Evolutionary conservation across 345 rosid genomes (phyloP).

Genomic region (Acer saccharum): DNA sequence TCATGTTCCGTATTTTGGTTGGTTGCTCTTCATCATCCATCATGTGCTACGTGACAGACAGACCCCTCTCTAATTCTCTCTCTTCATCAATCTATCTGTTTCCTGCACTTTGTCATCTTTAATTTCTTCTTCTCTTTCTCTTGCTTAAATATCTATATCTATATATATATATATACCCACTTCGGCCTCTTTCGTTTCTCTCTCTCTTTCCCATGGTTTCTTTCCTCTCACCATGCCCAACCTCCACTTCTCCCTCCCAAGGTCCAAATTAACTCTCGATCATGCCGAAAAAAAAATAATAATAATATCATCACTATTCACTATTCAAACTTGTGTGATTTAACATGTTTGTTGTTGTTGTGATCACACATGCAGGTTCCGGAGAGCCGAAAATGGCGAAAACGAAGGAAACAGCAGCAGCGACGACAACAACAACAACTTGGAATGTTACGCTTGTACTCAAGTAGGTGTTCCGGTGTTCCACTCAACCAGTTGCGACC

Average conservation of each 20-base stretch:
- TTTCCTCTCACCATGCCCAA: slow-evolving; percentile 39
- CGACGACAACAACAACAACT: slow-evolving; percentile 33
- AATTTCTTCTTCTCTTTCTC: neutral
- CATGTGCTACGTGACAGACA: slow-evolving; percentile 36
- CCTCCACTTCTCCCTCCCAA: slow-evolving; percentile 43
- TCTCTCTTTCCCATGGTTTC: slow-evolving; percentile 47
- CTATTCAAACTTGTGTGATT: neutral
- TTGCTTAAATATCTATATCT: too few species aligned
- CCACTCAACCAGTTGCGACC: slow-evolving; percentile 96
- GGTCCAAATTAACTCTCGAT: slow-evolving; percentile 11
- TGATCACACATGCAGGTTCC: slow-evolving; percentile 44
- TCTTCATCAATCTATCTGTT: neutral
- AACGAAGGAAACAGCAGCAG: slow-evolving; percentile 18
- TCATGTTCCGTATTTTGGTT: neutral
- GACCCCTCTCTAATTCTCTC: neutral
- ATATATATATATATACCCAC: neutral
- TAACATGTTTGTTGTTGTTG: too few species aligned
- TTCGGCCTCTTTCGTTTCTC: neutral
- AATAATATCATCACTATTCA: neutral
- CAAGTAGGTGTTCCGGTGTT: slow-evolving; percentile 89
- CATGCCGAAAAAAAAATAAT: neutral
- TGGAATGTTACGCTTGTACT: slow-evolving; percentile 94
- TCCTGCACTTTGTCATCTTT: neutral
- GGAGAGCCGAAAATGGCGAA: slow-evolving; percentile 9
- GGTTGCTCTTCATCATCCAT: slow-evolving; percentile 11